Evolutionary conservation across 257 asterid species (phyloP), one percentile per base, ranked within the genome.

Genomic region (Haberlea rhodopensis): DNA sequence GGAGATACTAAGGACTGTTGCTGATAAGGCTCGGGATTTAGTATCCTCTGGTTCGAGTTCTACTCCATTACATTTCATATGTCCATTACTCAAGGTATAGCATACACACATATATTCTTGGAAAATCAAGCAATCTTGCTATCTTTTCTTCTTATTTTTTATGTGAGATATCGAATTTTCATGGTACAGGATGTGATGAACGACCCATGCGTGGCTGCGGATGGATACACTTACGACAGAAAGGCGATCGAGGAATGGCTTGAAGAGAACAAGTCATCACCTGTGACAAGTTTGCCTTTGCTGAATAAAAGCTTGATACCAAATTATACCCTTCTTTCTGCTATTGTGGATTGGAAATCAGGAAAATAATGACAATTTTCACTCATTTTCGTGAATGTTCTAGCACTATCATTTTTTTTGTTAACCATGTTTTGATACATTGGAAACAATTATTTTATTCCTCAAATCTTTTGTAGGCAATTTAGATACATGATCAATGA

Each of bases 201-300:
- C 13, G 84, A 81, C 28, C 87, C 84, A 46, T 70, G 76, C 60
- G 88, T 84, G 49, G 91, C 88, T 13, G 91, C 82, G 13, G 91
- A 84, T 57, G 91, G 91, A 4, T 79, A 75, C 69, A 79, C 81
- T 0, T 82, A 81, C 18, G 91, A 84, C 1, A 5, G 78, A 63
- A 61, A 71, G 32, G 84, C 88, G 5, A 81, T 79, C 26, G 86
- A 77, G 57, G 71, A 48, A 43, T 84, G 48, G 48, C 1, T 37
- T n/a, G 48, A 11, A 37, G n/a, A 37, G 13, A 37, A 11, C 13
- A 18, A 37, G 88, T 84, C 57, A 6, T 84, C 91, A 11, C 91
- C 91, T 4, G 69, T 84, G 71, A 80, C 91, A 68, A 78, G 73
- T 31, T 52, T 75, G 66, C 76, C 73, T 8, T n/a, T 82, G 73